Evolutionary conservation across 805 yeast species (phyloP).

Genomic region (Yamadazyma laniorum): DNA sequence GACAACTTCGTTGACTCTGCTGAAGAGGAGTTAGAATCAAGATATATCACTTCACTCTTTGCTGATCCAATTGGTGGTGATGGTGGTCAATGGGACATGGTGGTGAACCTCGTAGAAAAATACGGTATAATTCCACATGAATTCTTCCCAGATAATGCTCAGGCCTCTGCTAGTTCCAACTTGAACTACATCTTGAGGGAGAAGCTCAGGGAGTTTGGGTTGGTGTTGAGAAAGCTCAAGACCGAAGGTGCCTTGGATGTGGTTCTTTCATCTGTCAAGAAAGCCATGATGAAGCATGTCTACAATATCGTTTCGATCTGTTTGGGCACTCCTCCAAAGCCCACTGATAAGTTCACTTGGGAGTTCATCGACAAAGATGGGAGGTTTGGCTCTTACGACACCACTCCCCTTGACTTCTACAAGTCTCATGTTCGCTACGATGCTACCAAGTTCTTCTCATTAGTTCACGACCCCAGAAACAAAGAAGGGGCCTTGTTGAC

Average conservation of each 20-base stretch:
- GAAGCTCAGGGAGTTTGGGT: slow-evolving; percentile 76
- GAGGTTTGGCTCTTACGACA: slow-evolving; percentile 46
- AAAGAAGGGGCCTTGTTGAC: slow-evolving; percentile 59
- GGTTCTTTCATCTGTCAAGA: slow-evolving; percentile 34
- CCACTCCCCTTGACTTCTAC: slow-evolving; percentile 69
- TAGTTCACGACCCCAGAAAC: slow-evolving; percentile 83
- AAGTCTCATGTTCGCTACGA: slow-evolving; percentile 52
- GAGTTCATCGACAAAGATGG: slow-evolving; percentile 74
- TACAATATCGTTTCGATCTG: slow-evolving; percentile 65
- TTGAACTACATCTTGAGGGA: slow-evolving; percentile 65
- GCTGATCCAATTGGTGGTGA: slow-evolving; percentile 65
- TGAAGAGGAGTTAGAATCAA: slow-evolving; percentile 62
- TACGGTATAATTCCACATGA: slow-evolving; percentile 80
- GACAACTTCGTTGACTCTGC: slow-evolving; percentile 74
- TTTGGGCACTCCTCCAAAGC: slow-evolving; percentile 78
- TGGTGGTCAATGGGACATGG: slow-evolving; percentile 90
- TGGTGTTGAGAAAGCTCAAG: slow-evolving; percentile 55
- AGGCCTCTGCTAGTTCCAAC: slow-evolving; percentile 50
- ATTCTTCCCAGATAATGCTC: slow-evolving; percentile 66
- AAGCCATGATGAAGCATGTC: slow-evolving; percentile 54
- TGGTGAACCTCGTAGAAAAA: slow-evolving; percentile 70
- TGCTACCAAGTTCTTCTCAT: slow-evolving; percentile 54
- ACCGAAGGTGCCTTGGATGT: slow-evolving; percentile 37
- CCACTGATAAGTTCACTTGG: slow-evolving; percentile 67
- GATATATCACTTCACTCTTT: slow-evolving; percentile 65